Conservation (phyloP, 768 basidiomycete genomes). For the Phanerochaete sordida region DNA sequence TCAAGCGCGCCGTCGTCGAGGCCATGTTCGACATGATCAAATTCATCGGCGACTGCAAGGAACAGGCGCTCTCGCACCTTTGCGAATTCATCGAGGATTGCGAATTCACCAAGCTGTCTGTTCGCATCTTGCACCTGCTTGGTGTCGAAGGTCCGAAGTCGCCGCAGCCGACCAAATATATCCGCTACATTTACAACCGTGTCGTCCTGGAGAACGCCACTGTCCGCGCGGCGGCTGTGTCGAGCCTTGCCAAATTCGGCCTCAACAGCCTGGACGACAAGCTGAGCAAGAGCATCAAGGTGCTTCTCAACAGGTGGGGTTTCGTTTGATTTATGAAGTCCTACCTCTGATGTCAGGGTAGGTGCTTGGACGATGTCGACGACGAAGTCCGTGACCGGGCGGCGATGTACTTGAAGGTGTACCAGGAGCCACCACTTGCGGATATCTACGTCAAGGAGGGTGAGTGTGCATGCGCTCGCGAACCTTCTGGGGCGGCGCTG, state of each 20-base stretch:
- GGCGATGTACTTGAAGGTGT: constrained; percentile 85
- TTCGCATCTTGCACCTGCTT: constrained; percentile 91
- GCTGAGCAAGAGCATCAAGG: constrained; percentile 82
- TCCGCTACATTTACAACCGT: constrained; percentile 99
- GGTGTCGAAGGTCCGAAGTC: constrained; percentile 96
- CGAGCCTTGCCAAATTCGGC: constrained; percentile 95
- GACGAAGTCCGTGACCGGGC: constrained; percentile 99
- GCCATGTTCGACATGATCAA: constrained; percentile 99
- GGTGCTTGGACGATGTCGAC: constrained; percentile 96
- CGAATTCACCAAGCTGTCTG: constrained; percentile 98
- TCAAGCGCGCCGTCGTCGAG: constrained; percentile 98
- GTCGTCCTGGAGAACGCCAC: constrained; percentile 98
- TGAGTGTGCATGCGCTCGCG: constrained; percentile 28
- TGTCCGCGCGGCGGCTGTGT: constrained; percentile 93
- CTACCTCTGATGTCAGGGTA: constrained; percentile 24
- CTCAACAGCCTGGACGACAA: constrained; percentile 77
- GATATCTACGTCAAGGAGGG: constrained; percentile 92
- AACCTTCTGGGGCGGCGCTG: not conserved
- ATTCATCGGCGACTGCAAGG: constrained; percentile 92
- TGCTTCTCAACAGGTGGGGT: constrained; percentile 73
- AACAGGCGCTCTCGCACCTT: constrained; percentile 94
- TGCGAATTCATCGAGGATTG: constrained; percentile 99
- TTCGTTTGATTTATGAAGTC: constrained; percentile 7
- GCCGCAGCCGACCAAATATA: constrained; percentile 96
- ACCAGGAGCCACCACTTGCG: constrained; percentile 76